Evolutionary conservation across 768 basidiomycete species (phyloP).

Genomic region (Suillus tomentosus): DNA sequence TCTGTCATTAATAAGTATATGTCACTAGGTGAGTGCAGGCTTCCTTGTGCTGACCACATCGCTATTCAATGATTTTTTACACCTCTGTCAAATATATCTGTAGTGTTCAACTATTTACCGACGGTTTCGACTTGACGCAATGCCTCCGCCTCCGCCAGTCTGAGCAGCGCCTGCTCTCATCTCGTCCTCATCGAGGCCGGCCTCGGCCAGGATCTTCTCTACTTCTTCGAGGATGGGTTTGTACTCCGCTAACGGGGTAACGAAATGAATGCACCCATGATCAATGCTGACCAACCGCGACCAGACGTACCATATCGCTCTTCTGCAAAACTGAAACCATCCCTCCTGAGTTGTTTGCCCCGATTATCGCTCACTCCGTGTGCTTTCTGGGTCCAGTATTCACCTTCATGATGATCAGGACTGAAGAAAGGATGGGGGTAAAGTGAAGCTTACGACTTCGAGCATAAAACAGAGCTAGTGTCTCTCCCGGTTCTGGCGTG

Average conservation of each 20-base stretch:
- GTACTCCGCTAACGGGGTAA: constrained; percentile 57
- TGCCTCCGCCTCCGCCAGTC: constrained; percentile 2
- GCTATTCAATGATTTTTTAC: background rate
- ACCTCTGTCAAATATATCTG: background rate
- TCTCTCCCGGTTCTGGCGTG: constrained; percentile 85
- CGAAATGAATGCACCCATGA: constrained; percentile 6
- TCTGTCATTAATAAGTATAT: background rate
- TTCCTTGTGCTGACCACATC: background rate
- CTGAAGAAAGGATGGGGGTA: background rate
- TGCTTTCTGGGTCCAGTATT: constrained; percentile 81
- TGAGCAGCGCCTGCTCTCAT: constrained; percentile 54
- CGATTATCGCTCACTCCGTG: constrained; percentile 57
- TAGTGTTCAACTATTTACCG: constrained; percentile 24
- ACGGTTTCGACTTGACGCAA: constrained; percentile 47
- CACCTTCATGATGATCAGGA: constrained; percentile 43
- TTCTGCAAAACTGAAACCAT: constrained; percentile 77
- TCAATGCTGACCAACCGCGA: background rate
- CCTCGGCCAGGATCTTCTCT: constrained; percentile 79
- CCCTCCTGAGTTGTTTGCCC: constrained; percentile 76
- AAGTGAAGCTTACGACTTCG: constrained; percentile 60
- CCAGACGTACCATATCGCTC: constrained; percentile 65
- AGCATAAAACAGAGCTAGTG: constrained; percentile 79
- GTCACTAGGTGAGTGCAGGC: background rate
- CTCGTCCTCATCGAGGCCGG: constrained; percentile 83
- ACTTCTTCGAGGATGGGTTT: constrained; percentile 83